Evolutionary conservation across 2,329 filamentous ascomycete genomes (phyloP).

Genomic region (Alternaria gaisen): DNA sequence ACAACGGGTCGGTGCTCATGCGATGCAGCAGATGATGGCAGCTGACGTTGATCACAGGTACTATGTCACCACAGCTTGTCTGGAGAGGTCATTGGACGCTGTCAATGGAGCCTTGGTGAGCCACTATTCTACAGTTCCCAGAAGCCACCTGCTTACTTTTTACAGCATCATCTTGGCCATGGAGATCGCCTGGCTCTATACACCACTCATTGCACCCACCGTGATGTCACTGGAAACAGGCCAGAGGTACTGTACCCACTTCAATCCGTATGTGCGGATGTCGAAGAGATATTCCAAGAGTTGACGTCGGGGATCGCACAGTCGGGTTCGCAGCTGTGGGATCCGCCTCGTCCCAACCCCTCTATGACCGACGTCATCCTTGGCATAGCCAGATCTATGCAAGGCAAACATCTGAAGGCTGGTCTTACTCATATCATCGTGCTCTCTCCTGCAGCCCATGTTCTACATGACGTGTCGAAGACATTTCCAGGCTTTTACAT

Average conservation of each 20-base stretch:
- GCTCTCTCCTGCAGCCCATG: slow-evolving; percentile 34
- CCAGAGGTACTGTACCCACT: slow-evolving; percentile 40
- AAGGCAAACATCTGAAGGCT: slow-evolving; percentile 19
- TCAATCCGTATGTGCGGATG: slow-evolving; percentile 20
- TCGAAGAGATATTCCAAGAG: slow-evolving; percentile 26
- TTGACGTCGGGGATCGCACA: slow-evolving; percentile 29
- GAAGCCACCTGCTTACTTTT: slow-evolving; percentile 7
- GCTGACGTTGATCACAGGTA: slow-evolving; percentile 29
- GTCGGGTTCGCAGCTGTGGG: slow-evolving; percentile 35
- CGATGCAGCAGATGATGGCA: background rate
- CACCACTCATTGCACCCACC: slow-evolving; percentile 44
- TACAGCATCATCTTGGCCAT: slow-evolving; percentile 23
- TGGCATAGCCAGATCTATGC: slow-evolving; percentile 33
- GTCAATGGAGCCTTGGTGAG: slow-evolving; percentile 26
- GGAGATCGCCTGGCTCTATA: slow-evolving; percentile 43
- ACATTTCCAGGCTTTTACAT: slow-evolving; percentile 32
- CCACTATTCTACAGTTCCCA: background rate
- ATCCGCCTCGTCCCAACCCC: slow-evolving; percentile 41
- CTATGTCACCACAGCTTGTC: slow-evolving; percentile 39
- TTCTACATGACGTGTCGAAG: slow-evolving; percentile 35
- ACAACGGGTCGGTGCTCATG: slow-evolving; percentile 46
- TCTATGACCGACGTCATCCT: slow-evolving; percentile 39
- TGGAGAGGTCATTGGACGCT: slow-evolving; percentile 29
- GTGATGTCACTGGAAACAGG: slow-evolving; percentile 33
- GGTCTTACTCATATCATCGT: slow-evolving; percentile 39